Base-by-base conservation (phyloP, 2,329 filamentous ascomycete species). In the Diaporthe batatas region DNA sequence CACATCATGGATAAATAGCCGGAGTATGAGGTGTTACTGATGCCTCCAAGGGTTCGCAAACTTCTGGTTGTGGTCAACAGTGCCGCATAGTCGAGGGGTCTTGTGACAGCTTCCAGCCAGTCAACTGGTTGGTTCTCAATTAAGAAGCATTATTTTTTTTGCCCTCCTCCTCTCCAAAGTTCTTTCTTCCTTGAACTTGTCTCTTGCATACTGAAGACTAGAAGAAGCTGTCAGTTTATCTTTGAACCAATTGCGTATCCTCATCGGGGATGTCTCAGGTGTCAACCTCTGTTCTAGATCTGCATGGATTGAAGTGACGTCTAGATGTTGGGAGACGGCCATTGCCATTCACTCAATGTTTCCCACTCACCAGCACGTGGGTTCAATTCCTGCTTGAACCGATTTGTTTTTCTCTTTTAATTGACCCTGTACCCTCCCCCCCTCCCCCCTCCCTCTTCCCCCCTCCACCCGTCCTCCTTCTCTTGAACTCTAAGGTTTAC, bases 71-170 rank as follows among this genome's bases (percentile, higher is more conserved):
- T 34, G 55, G 55, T 53, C 55, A 70, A 70, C 68, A 70, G 55
- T 70, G 42, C 55, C 47, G 23, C 55, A 42, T 70, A 42, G 25
- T n/a, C 29, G 25, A 49, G 67, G 10, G 18, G 36, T 16, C 18
- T 39, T 62, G 54, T 51, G 44, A 59, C 6, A 49, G 54, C 54
- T 70, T 59, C 68, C 36, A 69, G 53, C 67, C 53, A 57, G 67
- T n/a, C 1, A 47, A 58, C 67, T 69, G 53, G 53, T 23, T 68
- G 51, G 67, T 21, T 39, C 12, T n/a, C 47, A 32, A 36, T 47
- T 57, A 23, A 25, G 23, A 57, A 57, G 64, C 64, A 21, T 32
- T 58, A n/a, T 51, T 70, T 4, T 44, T 23, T 32, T 10, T 11
- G 16, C 16, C 7, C 16, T 16, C 25, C 4, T 6, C 23, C 2